A percentile compares a stretch with the other conserved stretches of the same genome.
These are phyloP conservation scores for Canavalia ensiformis DNA, from an alignment of 306 rosid genomes.

Conservation along the genomic window DNA sequence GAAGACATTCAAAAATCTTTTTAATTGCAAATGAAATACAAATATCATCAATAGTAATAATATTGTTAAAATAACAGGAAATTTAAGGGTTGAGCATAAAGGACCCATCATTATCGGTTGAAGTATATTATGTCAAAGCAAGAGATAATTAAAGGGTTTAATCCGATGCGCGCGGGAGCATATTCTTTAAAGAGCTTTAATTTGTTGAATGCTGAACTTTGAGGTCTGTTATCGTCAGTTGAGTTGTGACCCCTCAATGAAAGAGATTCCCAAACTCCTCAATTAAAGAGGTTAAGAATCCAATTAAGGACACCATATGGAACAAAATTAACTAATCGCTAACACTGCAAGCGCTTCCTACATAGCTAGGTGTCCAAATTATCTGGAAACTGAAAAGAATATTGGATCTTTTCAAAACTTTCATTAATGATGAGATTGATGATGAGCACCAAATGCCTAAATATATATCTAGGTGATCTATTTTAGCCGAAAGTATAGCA, in stretches of 20 bases:
- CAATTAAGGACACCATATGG: conserved; percentile 29
- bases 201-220: not conserved
- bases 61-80: not conserved
- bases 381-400: conserved; percentile 12
- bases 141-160: not conserved
- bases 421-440: conserved; percentile 44
- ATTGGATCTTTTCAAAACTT: conserved; percentile 9
- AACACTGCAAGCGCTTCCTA: not conserved
- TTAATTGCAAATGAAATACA: not conserved
- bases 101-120: not conserved
- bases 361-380: conserved; percentile 8
- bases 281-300: conserved; percentile 37
- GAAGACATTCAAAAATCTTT: too few species aligned
- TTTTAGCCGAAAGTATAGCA: conserved; percentile 41
- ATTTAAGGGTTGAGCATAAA: not conserved
- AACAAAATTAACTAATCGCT: not conserved
- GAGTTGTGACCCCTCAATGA: conserved; percentile 30
- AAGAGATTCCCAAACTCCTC: conserved; percentile 30
- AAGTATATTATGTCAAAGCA: not conserved
- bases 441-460: conserved; percentile 43
- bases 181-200: not conserved
- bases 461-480: conserved; percentile 30
- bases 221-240: conserved; percentile 3
- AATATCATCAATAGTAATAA: too few species aligned
- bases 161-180: not conserved